These are phyloP conservation scores for Fimicolochytrium jonesii DNA, from an alignment of 192 early-diverging fungal species.

Conservation along the genomic window DNA sequence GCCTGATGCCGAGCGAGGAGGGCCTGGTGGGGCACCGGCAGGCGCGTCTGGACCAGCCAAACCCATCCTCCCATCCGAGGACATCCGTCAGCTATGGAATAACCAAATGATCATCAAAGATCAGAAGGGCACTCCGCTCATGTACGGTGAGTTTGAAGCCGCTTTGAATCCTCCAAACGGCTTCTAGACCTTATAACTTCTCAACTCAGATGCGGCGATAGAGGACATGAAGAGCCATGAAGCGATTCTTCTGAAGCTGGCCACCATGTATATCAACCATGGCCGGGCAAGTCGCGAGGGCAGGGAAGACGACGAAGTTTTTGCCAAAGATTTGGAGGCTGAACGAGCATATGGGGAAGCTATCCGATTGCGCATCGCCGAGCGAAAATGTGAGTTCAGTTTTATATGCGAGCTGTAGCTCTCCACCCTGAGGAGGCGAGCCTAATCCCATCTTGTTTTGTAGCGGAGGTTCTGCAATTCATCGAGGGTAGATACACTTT, in stretches of 20 bases:
- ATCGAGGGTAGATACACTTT: slow-evolving; percentile 39
- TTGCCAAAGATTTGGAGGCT: not conserved
- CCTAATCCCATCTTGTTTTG: not conserved
- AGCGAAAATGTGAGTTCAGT: slow-evolving; percentile 26
- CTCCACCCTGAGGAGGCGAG: too few relatives aligned
- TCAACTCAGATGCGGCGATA: slow-evolving; percentile 45
- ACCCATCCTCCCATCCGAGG: slow-evolving; percentile 26
- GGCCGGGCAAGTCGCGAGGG: not conserved
- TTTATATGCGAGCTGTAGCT: too few relatives aligned
- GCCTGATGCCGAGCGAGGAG: slow-evolving; percentile 14
- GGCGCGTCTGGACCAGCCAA: not conserved
- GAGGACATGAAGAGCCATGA: slow-evolving; percentile 45
- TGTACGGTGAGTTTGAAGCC: slow-evolving; percentile 50
- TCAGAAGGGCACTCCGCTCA: slow-evolving; percentile 30
- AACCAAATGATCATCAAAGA: slow-evolving; percentile 33
- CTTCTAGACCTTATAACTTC: too few relatives aligned
- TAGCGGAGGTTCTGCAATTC: slow-evolving; percentile 19
- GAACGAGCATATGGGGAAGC: slow-evolving; percentile 35
- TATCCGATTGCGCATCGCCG: slow-evolving; percentile 31
- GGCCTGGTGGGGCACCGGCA: not conserved
- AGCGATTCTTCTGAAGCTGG: slow-evolving; percentile 38
- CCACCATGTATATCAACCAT: slow-evolving; percentile 47
- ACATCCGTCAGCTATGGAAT: slow-evolving; percentile 32
- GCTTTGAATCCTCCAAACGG: too few relatives aligned
- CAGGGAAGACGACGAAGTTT: slow-evolving; percentile 5